Percentiles rank a stretch among this genome's conserved stretches.
These are phyloP conservation scores for Monosporascus sp. DNA, from an alignment of 2,329 filamentous ascomycete species.

Conservation along the genomic window DNA sequence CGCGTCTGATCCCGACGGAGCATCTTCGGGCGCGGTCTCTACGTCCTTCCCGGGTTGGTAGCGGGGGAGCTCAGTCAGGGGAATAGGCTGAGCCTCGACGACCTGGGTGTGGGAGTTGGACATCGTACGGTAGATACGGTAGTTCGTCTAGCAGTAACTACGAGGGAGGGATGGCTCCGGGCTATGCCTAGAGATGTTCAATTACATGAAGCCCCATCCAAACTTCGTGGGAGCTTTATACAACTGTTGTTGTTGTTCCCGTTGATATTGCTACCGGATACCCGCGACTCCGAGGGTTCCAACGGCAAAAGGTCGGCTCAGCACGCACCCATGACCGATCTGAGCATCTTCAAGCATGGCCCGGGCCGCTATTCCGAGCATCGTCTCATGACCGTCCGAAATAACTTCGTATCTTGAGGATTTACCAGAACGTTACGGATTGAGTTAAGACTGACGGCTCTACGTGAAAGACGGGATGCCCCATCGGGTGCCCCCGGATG, in stretches of 20 bases:
- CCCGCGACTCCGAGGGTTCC: background rate
- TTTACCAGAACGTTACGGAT: no score
- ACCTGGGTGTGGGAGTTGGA: slow-evolving; percentile 3
- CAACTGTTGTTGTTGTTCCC: no score
- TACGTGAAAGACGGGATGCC: no score
- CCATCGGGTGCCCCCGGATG: no score
- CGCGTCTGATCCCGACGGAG: slow-evolving; percentile 5
- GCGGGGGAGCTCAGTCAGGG: slow-evolving; percentile 17
- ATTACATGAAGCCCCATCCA: no score
- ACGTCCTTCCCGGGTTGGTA: slow-evolving; percentile 7
- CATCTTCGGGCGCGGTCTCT: slow-evolving; percentile 12
- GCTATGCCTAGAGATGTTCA: no score
- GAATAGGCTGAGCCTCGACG: slow-evolving; percentile 13
- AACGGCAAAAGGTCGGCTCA: background rate
- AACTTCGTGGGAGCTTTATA: no score
- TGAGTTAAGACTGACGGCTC: no score
- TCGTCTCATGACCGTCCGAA: background rate
- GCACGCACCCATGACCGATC: background rate
- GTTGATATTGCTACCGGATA: no score
- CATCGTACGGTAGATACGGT: background rate
- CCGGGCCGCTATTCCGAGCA: background rate
- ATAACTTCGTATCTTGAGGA: no score
- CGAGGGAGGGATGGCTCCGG: no score
- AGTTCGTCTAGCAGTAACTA: no score
- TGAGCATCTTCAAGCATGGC: background rate